Evolutionary conservation across 352 stramenopile species (phyloP).

Genomic region (Globisporangium okanoganense): DNA sequence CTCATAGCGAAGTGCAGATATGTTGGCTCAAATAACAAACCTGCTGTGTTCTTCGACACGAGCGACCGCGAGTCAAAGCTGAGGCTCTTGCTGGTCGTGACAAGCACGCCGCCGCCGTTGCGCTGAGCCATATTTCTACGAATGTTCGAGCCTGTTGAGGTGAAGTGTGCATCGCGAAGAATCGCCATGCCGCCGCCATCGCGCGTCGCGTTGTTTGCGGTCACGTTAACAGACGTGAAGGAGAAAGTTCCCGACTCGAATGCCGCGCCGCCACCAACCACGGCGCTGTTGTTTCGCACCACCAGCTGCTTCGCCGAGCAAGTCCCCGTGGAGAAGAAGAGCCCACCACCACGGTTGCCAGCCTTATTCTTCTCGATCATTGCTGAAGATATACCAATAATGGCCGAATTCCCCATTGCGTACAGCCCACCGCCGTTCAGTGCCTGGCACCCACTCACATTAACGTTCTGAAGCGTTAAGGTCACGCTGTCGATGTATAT

Average conservation of each 20-base stretch:
- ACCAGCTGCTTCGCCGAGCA: conserved; percentile 6
- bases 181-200: conserved; percentile 54
- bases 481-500: conserved; percentile 26
- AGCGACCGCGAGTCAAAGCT: conserved; percentile 23
- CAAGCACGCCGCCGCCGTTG: conserved; percentile 41
- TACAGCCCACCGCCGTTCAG: conserved; percentile 29
- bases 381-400: conserved; percentile 18
- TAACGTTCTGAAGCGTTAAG: conserved; percentile 14
- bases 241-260: conserved; percentile 18
- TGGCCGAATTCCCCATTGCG: conserved; percentile 10
- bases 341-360: conserved; percentile 20
- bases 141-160: conserved; percentile 14
- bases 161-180: conserved; percentile 20
- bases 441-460: conserved; percentile 18
- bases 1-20: neutral
- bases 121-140: conserved; percentile 23
- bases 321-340: conserved; percentile 19
- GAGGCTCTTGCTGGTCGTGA: conserved; percentile 36
- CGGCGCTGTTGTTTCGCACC: conserved; percentile 27
- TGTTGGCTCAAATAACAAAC: conserved; percentile 15
- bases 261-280: conserved; percentile 29
- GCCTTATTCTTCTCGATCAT: conserved; percentile 27
- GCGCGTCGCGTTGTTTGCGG: conserved; percentile 23
- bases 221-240: conserved; percentile 14
- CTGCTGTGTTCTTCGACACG: conserved; percentile 27